phyloP scores from a whole-genome alignment of 352 stramenopile genomes.

The Pythium oligandrum region DNA sequence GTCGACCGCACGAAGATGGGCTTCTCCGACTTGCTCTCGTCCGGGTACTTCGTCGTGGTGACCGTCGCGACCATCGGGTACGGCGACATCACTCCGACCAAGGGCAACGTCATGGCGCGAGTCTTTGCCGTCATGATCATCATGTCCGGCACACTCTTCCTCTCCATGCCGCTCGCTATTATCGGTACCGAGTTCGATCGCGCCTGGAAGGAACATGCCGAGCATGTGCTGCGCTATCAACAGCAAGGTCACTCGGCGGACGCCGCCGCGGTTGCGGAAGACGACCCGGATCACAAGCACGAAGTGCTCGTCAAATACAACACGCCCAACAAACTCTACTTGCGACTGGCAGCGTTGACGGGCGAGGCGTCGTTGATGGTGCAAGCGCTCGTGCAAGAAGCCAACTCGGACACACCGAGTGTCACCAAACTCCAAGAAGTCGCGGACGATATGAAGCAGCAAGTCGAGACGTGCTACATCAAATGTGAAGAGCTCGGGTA shows the following conservation, averaged over 20 bases:
- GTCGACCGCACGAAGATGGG: slow-evolving; percentile 51
- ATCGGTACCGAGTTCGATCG: slow-evolving; percentile 82
- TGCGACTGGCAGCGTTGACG: slow-evolving; percentile 52
- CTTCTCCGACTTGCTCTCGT: slow-evolving; percentile 72
- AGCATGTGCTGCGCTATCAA: slow-evolving; percentile 62
- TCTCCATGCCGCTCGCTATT: slow-evolving; percentile 84
- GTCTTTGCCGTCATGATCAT: slow-evolving; percentile 79
- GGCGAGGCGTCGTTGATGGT: slow-evolving; percentile 67
- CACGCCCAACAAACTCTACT: slow-evolving; percentile 55
- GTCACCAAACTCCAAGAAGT: slow-evolving; percentile 43
- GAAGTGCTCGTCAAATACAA: slow-evolving; percentile 83
- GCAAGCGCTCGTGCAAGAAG: slow-evolving; percentile 43
- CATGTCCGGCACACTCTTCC: slow-evolving; percentile 78
- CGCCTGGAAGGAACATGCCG: slow-evolving; percentile 70
- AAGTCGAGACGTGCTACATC: slow-evolving; percentile 35
- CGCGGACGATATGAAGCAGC: slow-evolving; percentile 44
- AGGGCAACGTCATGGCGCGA: slow-evolving; percentile 58
- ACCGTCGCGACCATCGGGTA: slow-evolving; percentile 76
- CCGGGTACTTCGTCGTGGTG: slow-evolving; percentile 72
- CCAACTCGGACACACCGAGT: slow-evolving; percentile 30
- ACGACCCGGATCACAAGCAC: slow-evolving; percentile 49
- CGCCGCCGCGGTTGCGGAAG: slow-evolving; percentile 16
- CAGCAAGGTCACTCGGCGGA: slow-evolving; percentile 23
- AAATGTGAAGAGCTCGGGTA: slow-evolving; percentile 54
- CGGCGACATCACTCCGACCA: slow-evolving; percentile 70